Base-by-base conservation (phyloP, 805 yeast genomes). In the Myxozyma neotropica region DNA sequence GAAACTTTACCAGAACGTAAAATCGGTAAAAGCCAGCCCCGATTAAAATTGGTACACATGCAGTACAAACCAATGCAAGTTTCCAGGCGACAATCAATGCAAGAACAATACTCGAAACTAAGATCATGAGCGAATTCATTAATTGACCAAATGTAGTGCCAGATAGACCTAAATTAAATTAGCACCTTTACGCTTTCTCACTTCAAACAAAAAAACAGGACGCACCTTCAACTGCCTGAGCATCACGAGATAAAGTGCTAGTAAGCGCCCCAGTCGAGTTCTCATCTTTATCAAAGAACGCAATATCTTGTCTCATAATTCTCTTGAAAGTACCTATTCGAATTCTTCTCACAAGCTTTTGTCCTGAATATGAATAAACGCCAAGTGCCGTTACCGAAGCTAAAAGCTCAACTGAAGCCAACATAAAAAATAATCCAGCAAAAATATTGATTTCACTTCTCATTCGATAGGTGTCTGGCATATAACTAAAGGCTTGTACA, bases 51-150 rank as follows among this genome's bases (percentile, higher is more conserved):
- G 70, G 68, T 21, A 59, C 63, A 45, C 74, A 70, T 2, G 79
- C 75, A 17, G 72, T 64, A 31, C 77, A 74, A 8, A 77, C 79
- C 5, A 77, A 66, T 4, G 77, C 80, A n/a, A 77, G 68, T 29
- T 76, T 66, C 80, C 80, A 77, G 48, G 71, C 71, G 57, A 73
- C 69, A 5, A 72, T 71, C 57, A 77, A 68, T 15, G 77, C 75
- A 15, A 77, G 69, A 46, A 75, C 70, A 19, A 74, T 65, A 55
- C 80, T 79, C n/a, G 56, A 36, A 17, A 45, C 21, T 15, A 57
- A 26, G 15, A 42, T 57, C 48, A 72, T 77, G 55, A 75, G 51
- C 5, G 77, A 60, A 13, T 76, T 75, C 21, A 67, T 40, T 13
- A 69, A 26, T 39, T 70, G 71, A 21, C 70, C 72, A 17, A 69